Percentiles rank a stretch among this genome's conserved stretches.
These are phyloP conservation scores for Yamadazyma taylorii DNA, from an alignment of 1,139 yeast species.

Conservation along the genomic window DNA sequence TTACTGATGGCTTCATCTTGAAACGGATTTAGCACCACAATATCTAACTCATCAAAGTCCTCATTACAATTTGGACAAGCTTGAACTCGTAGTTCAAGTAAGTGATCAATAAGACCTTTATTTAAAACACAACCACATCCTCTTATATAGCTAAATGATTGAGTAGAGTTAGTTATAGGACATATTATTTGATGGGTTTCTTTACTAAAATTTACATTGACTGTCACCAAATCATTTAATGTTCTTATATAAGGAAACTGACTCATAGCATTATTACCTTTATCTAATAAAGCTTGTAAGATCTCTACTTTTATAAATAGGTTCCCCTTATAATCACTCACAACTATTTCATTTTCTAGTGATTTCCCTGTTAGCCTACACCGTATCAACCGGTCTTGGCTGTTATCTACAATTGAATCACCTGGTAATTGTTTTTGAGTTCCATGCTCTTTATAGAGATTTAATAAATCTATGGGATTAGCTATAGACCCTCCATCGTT, in stretches of 20 bases:
- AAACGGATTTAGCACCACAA: slow-evolving; percentile 33
- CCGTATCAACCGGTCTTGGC: not conserved
- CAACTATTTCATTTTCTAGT: slow-evolving; percentile 42
- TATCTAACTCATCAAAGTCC: slow-evolving; percentile 26
- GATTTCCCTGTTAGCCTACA: slow-evolving; percentile 34
- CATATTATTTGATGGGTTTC: slow-evolving; percentile 44
- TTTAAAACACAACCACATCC: slow-evolving; percentile 45
- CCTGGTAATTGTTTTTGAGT: slow-evolving; percentile 6
- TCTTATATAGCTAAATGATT: slow-evolving; percentile 31
- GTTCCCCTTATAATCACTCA: slow-evolving; percentile 70
- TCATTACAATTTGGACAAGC: slow-evolving; percentile 38
- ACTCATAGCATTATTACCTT: slow-evolving; percentile 11
- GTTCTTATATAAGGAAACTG: slow-evolving; percentile 42
- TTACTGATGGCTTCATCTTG: slow-evolving; percentile 20
- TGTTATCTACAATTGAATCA: not conserved
- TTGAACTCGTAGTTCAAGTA: slow-evolving; percentile 11
- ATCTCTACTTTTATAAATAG: slow-evolving; percentile 71
- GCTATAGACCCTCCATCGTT: slow-evolving; percentile 56
- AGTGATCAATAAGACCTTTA: slow-evolving; percentile 22
- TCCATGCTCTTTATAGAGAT: slow-evolving; percentile 23
- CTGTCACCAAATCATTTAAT: slow-evolving; percentile 30
- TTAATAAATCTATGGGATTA: slow-evolving; percentile 41
- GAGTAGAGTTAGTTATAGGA: slow-evolving; percentile 40
- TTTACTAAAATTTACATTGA: slow-evolving; percentile 26
- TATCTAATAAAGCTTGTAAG: slow-evolving; percentile 53